Conservation (phyloP, 176 grass and related monocot genomes). For the Luzula sylvatica region DNA sequence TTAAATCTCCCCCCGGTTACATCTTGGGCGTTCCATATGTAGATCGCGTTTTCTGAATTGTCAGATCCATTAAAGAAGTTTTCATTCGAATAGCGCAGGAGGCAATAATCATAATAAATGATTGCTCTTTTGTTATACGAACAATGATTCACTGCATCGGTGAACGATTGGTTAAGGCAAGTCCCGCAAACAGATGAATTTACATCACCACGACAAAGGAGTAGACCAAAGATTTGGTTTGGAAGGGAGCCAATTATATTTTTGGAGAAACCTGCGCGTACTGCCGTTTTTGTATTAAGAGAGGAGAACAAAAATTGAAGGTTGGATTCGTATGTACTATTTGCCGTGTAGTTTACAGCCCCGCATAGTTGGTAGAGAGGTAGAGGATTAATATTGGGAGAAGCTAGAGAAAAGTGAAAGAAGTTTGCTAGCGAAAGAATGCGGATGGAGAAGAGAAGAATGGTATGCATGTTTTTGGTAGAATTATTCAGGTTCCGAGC, state of each 20-base stretch:
- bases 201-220: slow-evolving; percentile 39
- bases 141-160: slow-evolving; percentile 6
- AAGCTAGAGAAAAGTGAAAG: background rate
- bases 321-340: slow-evolving; percentile 26
- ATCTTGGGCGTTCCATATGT: background rate
- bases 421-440: background rate
- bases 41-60: accelerated
- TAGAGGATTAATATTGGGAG: background rate
- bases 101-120: slow-evolving; percentile 20
- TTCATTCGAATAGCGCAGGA: slow-evolving; percentile 22
- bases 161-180: slow-evolving; percentile 23
- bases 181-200: slow-evolving; percentile 14
- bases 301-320: slow-evolving; percentile 27
- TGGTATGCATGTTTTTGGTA: background rate
- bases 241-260: slow-evolving; percentile 7
- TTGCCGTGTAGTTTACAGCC: background rate
- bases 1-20: background rate
- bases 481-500: too few species aligned
- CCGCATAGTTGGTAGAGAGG: background rate
- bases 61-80: slow-evolving; percentile 7
- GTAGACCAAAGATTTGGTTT: slow-evolving; percentile 18
- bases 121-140: background rate
- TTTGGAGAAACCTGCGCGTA: slow-evolving; percentile 17
- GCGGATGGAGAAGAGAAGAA: background rate
- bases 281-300: slow-evolving; percentile 18